A percentile compares a stretch with the other conserved stretches of the same genome.
Conservation (phyloP, 192 early-diverging fungal genomes). For the Paraglomus brasilianum region DNA sequence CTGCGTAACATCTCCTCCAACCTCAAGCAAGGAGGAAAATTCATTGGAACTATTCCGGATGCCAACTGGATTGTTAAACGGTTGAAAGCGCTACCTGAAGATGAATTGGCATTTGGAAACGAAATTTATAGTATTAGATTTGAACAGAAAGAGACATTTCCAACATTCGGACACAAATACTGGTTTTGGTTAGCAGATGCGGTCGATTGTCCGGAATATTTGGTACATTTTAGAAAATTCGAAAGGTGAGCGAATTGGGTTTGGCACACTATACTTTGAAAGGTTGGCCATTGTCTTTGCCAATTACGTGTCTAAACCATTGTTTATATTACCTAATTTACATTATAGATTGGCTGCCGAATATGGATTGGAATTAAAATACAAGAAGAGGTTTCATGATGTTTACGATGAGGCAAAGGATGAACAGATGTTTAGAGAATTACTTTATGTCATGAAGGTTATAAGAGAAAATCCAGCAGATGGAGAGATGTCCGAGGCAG, state of each 20-base stretch:
- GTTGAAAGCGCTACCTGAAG: constrained; percentile 40
- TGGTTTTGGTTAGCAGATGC: constrained; percentile 93
- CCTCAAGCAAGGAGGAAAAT: constrained; percentile 72
- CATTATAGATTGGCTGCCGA: constrained; percentile 70
- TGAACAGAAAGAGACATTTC: constrained; percentile 62
- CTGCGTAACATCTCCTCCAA: constrained; percentile 74
- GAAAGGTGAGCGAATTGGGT: constrained; percentile 48
- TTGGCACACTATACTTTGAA: background rate
- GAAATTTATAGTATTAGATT: constrained; percentile 85
- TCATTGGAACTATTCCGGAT: constrained; percentile 93
- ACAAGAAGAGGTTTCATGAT: constrained; percentile 78
- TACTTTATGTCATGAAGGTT: constrained; percentile 84
- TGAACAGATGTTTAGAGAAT: constrained; percentile 50
- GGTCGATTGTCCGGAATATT: constrained; percentile 93
- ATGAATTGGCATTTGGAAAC: constrained; percentile 77
- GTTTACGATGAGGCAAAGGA: constrained; percentile 66
- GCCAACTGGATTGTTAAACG: constrained; percentile 83
- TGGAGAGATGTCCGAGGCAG: constrained; percentile 68
- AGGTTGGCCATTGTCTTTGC: background rate
- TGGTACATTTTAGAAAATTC: constrained; percentile 85
- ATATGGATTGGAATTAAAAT: constrained; percentile 76
- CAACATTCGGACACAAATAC: constrained; percentile 80
- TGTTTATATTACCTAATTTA: background rate
- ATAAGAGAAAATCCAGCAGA: constrained; percentile 51
- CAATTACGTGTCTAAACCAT: background rate